Conservation (phyloP, 2,329 filamentous ascomycete species). For the Ophiocordyceps unilateralis region DNA sequence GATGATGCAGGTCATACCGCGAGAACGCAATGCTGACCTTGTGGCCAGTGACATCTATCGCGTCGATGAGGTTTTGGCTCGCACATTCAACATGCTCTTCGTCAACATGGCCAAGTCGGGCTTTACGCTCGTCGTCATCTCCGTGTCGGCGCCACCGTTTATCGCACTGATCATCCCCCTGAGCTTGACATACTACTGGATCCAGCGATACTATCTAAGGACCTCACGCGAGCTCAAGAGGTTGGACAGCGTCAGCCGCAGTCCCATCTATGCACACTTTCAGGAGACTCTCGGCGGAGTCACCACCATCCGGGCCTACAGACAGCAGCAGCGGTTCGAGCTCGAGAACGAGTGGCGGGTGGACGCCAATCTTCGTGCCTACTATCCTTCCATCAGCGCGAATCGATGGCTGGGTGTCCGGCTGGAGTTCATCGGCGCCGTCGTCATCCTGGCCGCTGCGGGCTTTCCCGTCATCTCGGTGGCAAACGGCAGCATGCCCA, state of each 20-base stretch:
- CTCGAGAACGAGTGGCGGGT: constrained; percentile 95
- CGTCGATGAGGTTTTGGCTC: constrained; percentile 83
- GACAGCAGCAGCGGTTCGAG: constrained; percentile 73
- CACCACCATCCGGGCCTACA: constrained; percentile 87
- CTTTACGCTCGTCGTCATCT: constrained; percentile 80
- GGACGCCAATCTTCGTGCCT: constrained; percentile 84
- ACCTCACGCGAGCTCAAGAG: constrained; percentile 94
- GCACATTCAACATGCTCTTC: constrained; percentile 95
- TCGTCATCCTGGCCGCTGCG: constrained; percentile 82
- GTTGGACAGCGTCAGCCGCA: constrained; percentile 85
- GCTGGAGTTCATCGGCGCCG: constrained; percentile 83
- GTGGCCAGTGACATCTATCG: constrained; percentile 54
- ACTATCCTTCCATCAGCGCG: constrained; percentile 89
- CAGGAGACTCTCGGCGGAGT: constrained; percentile 91
- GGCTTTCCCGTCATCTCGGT: constrained; percentile 71
- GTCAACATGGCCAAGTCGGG: constrained; percentile 55
- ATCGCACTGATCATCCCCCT: constrained; percentile 67
- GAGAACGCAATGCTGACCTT: constrained; percentile 8
- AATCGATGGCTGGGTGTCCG: constrained; percentile 90
- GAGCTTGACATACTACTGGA: constrained; percentile 67
- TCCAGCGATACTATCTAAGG: constrained; percentile 91
- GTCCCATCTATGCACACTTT: constrained; percentile 95
- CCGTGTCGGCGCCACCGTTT: constrained; percentile 65
- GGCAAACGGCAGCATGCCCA: constrained; percentile 43
- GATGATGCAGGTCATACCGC: no score